Base-by-base conservation (phyloP, 208 protist genomes). In the Wallacemonas sp. region DNA sequence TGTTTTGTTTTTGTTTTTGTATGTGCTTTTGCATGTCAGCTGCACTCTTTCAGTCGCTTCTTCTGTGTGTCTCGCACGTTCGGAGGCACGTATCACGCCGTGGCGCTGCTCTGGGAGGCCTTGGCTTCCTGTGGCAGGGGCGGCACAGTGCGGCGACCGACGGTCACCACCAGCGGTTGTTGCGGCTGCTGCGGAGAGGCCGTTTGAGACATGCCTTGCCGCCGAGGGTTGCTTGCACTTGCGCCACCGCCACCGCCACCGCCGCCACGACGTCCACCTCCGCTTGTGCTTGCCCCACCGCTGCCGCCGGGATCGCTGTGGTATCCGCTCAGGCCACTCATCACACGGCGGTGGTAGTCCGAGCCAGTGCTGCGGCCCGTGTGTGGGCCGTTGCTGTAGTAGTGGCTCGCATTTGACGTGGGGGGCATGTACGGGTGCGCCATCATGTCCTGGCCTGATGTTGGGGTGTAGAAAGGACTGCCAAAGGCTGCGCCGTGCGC, bases 171-270 rank as follows among this genome's bases (percentile, higher is more conserved):
- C 23, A 36, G 38, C 32, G 12, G n/a, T 17, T 48, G 65, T 52
- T 82, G 71, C 48, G 61, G 66, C 43, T 63, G 65, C 39, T 17
- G 29, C 43, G 26, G 36, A 14, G 36, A 41, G 33, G n/a, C n/a
- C n/a, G n/a, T n/a, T n/a, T n/a, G n/a, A n/a, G n/a, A n/a, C n/a
- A n/a, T n/a, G n/a, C n/a, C n/a, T 19, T 24, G 41, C 27, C 36
- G 63, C 26, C 61, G 64, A 26, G 3, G 69, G 46, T 26, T 64
- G 60, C 39, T 26, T 24, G 33, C 16, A 34, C 44, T 36, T 1
- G 34, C 2, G 63, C 61, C 16, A 17, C 38, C 26, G 60, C 70
- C 21, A 3, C 14, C 19, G 12, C n/a, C 24, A 32, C 23, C 12
- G 3, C 32, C 58, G 9, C 9, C 17, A 55, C 30, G 48, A 60